phyloP scores from a whole-genome alignment of 768 basidiomycete species.

The Mycena polygramma region DNA sequence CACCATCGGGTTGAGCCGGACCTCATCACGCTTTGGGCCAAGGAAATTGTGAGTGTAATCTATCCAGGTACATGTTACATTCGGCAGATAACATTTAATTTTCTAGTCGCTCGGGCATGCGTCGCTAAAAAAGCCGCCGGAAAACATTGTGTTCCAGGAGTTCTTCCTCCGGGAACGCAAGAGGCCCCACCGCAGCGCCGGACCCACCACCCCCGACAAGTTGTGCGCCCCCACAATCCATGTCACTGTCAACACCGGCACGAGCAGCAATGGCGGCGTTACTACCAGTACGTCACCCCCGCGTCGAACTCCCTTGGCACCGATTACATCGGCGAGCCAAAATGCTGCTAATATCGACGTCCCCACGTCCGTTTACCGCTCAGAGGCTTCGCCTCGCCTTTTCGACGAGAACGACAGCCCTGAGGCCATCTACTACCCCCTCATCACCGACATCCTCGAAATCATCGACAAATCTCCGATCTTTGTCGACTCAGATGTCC shows the following conservation, averaged over 20 bases:
- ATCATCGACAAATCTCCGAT: conserved; percentile 3
- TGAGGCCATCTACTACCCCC: not conserved
- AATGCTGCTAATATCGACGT: not conserved
- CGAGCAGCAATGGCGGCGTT: not conserved
- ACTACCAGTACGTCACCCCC: not conserved
- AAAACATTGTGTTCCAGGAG: conserved; percentile 28
- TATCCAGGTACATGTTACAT: not conserved
- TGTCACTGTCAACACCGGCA: conserved; percentile 22
- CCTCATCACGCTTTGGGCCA: conserved; percentile 19
- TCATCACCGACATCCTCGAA: conserved; percentile 5
- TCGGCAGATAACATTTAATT: not conserved
- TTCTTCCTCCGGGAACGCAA: conserved; percentile 11
- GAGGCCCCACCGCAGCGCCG: not conserved
- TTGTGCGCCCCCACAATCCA: conserved; percentile 17
- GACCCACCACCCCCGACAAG: not conserved
- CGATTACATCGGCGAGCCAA: conserved; percentile 6
- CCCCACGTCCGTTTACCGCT: not conserved
- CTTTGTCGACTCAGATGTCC: not conserved
- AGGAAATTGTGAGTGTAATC: conserved; percentile 14
- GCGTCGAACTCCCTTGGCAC: conserved; percentile 17
- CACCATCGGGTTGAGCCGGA: conserved; percentile 9
- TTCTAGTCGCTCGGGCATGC: not conserved
- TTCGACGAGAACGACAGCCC: conserved; percentile 3
- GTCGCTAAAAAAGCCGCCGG: not conserved
- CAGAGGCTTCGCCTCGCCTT: not conserved